phyloP scores from a whole-genome alignment of 257 asterid genomes.

The Przewalskia tangutica region DNA sequence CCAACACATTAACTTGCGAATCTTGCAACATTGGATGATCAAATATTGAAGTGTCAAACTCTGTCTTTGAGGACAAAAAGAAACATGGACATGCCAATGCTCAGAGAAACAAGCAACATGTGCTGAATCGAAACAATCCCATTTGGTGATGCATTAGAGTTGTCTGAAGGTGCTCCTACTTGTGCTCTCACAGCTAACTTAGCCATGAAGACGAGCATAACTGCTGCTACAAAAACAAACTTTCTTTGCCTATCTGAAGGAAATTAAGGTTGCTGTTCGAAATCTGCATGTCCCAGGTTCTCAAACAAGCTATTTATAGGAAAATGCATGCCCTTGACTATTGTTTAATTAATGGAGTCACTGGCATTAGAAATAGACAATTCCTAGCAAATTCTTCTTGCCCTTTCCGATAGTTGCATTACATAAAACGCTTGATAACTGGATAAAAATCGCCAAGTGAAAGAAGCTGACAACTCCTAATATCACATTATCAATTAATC shows the following conservation, averaged over 20 bases:
- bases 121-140: neutral
- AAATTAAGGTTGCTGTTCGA: neutral
- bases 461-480: neutral
- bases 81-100: neutral
- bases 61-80: neutral
- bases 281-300: neutral
- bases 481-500: neutral
- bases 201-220: neutral
- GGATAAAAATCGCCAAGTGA: neutral
- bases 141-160: neutral
- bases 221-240: neutral
- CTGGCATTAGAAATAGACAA: neutral
- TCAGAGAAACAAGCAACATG: neutral
- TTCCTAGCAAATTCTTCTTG: neutral
- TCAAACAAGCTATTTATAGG: neutral
- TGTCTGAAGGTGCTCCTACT: conserved; percentile 1
- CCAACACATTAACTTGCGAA: neutral
- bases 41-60: neutral
- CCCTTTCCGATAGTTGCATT: neutral
- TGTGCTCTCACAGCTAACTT: neutral
- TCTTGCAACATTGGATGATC: neutral
- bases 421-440: neutral
- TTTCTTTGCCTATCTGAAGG: neutral
- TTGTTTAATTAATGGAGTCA: neutral
- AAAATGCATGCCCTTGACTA: neutral